Percentiles rank a stretch among this genome's conserved stretches.
Conservation (phyloP, 805 yeast genomes). For the Schwanniomyces polymorphus region DNA sequence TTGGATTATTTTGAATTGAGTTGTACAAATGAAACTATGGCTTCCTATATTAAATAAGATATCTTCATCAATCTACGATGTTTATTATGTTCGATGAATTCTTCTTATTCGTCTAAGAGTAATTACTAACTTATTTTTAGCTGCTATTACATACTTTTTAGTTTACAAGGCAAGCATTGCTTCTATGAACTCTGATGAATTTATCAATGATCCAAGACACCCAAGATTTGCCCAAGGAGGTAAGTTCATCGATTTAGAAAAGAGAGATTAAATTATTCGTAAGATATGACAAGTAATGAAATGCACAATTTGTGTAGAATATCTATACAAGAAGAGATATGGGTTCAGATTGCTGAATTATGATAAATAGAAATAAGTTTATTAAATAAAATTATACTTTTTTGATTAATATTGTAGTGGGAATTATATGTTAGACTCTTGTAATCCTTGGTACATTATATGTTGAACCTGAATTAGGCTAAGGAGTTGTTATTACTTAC, state of each 20-base stretch:
- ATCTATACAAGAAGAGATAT: background rate
- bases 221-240: conserved; percentile 72
- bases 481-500: too few relatives aligned
- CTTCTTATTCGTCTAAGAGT: too few relatives aligned
- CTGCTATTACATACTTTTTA: conserved; percentile 65
- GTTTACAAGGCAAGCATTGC: conserved; percentile 69
- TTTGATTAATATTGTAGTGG: background rate
- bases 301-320: background rate
- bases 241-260: conserved; percentile 34
- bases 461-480: too few relatives aligned
- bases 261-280: conserved; percentile 12
- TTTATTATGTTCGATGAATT: background rate
- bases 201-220: conserved; percentile 93
- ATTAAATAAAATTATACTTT: background rate
- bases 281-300: background rate
- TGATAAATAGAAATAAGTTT: conserved; percentile 1
- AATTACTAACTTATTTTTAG: conserved; percentile 28
- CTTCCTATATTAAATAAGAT: too few relatives aligned
- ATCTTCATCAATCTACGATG: background rate
- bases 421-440: too few relatives aligned
- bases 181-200: conserved; percentile 73
- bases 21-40: too few relatives aligned
- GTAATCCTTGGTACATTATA: background rate
- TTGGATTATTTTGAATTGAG: too few relatives aligned
- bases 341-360: background rate